These are phyloP conservation scores for Mortierella alpina DNA, from an alignment of 192 early-diverging fungal genomes.

Conservation along the genomic window DNA sequence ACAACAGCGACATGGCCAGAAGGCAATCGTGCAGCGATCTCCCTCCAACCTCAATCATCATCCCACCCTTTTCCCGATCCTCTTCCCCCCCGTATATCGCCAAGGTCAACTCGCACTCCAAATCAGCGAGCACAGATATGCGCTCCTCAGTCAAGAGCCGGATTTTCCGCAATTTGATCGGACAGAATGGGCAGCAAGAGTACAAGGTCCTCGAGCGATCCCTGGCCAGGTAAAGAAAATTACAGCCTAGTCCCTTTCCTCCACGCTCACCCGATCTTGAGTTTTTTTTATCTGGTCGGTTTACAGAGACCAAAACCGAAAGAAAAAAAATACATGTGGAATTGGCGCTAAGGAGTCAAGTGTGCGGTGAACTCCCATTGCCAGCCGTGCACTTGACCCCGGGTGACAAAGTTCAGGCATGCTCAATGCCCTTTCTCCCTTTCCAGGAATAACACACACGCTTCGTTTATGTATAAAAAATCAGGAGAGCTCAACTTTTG, in stretches of 20 bases:
- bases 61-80: constrained; percentile 45
- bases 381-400: not conserved
- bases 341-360: not conserved
- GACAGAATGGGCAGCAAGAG: constrained; percentile 47
- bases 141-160: constrained; percentile 48
- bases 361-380: not conserved
- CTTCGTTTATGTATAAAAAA: too few relatives aligned
- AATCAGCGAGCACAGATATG: constrained; percentile 48
- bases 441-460: too few relatives aligned
- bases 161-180: constrained; percentile 51
- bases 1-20: constrained; percentile 29
- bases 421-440: too few relatives aligned
- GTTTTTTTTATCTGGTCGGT: not conserved
- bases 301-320: not conserved
- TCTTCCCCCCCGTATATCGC: constrained; percentile 37
- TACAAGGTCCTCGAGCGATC: constrained; percentile 50
- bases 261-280: not conserved
- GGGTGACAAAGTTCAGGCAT: too few relatives aligned
- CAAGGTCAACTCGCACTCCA: constrained; percentile 40
- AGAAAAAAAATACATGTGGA: constrained; percentile 7
- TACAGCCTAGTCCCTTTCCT: not conserved
- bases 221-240: constrained; percentile 31
- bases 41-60: constrained; percentile 45
- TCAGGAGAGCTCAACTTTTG: too few relatives aligned
- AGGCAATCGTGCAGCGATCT: constrained; percentile 51